A percentile compares a stretch with the other conserved stretches of the same genome.
Conservation (phyloP, 345 rosid genomes). For the Trapa bicornis region DNA sequence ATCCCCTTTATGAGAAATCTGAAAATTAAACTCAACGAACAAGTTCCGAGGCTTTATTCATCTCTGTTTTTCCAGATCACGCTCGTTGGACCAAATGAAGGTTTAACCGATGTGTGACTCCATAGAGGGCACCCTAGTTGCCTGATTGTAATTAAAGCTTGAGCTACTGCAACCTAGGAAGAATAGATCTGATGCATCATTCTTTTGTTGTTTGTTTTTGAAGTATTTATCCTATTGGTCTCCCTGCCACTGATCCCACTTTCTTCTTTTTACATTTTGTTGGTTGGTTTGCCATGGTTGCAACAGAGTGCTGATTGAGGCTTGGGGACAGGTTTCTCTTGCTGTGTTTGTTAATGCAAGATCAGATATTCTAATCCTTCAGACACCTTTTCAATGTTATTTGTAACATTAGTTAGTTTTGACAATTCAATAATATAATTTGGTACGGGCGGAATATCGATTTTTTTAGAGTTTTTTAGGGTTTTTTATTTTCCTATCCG, state of each 20-base stretch:
- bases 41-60: background rate
- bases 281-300: background rate
- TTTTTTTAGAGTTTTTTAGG: too few relatives aligned
- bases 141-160: slow-evolving; percentile 5
- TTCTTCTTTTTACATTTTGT: background rate
- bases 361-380: background rate
- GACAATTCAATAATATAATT: background rate
- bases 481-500: too few relatives aligned
- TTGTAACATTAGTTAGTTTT: too few relatives aligned
- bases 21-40: background rate
- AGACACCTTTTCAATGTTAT: background rate
- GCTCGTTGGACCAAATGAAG: slow-evolving; percentile 55
- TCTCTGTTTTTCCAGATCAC: slow-evolving; percentile 29
- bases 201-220: background rate
- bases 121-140: background rate
- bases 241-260: background rate
- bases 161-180: background rate
- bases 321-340: background rate
- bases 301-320: background rate
- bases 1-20: background rate
- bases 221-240: background rate
- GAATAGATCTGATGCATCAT: background rate
- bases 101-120: slow-evolving; percentile 18
- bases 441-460: background rate
- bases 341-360: background rate